Conservation (phyloP, 768 basidiomycete species). For the Crucibulum laeve region DNA sequence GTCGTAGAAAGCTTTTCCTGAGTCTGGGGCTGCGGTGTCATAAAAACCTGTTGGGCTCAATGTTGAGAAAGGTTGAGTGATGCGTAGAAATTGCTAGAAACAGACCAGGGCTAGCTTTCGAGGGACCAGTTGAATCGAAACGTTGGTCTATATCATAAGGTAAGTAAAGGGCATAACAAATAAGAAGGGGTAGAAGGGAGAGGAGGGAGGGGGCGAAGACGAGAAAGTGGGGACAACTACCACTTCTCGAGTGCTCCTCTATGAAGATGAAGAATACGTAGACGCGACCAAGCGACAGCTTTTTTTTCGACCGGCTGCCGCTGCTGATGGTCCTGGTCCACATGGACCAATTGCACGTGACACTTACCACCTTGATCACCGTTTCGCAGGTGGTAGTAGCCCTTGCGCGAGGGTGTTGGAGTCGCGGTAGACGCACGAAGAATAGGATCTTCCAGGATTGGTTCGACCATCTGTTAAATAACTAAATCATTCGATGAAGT, state of each 20-base stretch:
- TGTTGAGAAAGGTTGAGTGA: slow-evolving; percentile 9
- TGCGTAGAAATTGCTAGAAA: slow-evolving; percentile 17
- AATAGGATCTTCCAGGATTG: neutral
- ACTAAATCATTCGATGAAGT: too few species aligned
- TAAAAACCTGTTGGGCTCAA: slow-evolving; percentile 18
- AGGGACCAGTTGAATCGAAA: slow-evolving; percentile 5
- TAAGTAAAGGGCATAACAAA: slow-evolving; percentile 18
- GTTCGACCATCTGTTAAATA: neutral
- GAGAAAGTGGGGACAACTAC: neutral
- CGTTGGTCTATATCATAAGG: slow-evolving; percentile 19
- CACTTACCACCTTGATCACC: neutral
- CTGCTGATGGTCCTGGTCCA: neutral
- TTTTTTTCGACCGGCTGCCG: neutral
- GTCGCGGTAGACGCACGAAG: neutral
- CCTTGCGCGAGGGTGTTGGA: neutral
- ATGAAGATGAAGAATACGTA: too few species aligned
- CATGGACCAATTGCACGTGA: neutral
- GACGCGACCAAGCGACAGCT: neutral
- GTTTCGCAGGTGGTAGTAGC: neutral
- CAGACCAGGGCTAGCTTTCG: slow-evolving; percentile 16
- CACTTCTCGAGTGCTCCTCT: too few species aligned
- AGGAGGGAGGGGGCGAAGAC: slow-evolving; percentile 1
- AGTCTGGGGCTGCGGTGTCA: slow-evolving; percentile 14
- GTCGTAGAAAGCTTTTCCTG: slow-evolving; percentile 11
- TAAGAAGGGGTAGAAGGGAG: slow-evolving; percentile 3